Evolutionary conservation across 164 flowering plant genomes (phyloP), one percentile per base, ranked within the genome.

Genomic region (grape (Vitis vinifera)): DNA sequence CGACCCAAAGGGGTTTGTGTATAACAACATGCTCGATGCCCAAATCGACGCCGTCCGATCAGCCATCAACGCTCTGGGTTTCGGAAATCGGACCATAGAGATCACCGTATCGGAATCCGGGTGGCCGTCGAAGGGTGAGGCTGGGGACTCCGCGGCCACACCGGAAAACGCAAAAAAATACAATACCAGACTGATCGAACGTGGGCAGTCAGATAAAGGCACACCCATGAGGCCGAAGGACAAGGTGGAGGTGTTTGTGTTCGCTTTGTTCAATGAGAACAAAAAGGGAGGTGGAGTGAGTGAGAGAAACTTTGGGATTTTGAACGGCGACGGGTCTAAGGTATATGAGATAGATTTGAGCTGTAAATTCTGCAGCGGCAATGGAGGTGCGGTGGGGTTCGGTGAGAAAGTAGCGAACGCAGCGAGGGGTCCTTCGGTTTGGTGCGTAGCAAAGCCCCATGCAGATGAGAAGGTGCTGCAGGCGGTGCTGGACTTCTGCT

Each of bases 401-500:
- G 86, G 85, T 27, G 81, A 75, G 77, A 76, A 72, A 55, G 56
- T 49, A 14, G 50, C 69, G 0, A 66, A 76, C 23, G 77, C 16
- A 0, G 59, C 60, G 8, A 70, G 83, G 71, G 90, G 90, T 1
- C 86, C 88, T 9, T 82, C 90, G 1, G 91, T 86, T 10, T 89
- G 94, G 94, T 89, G 94, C 63, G 88, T 89, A 74, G 89, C 91
- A 0, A 86, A 87, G 77, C 91, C 91, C 0, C 90, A 84, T 68
- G 77, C 89, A 0, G 86, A 81, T 16, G 87, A 86, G 80, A 81
- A 77, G 70, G 73, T 83, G 75, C 67, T 89, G 30, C 86, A 87
- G 70, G 79, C 77, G 4, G 91, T 85, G 75, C 49, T 89, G 77
- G 94, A 87, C 48, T 89, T 85, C 62, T 82, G 87, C 67, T 88